Evolutionary conservation across 1,139 yeast species (phyloP).

Genomic region (Yamadazyma buinensis): DNA sequence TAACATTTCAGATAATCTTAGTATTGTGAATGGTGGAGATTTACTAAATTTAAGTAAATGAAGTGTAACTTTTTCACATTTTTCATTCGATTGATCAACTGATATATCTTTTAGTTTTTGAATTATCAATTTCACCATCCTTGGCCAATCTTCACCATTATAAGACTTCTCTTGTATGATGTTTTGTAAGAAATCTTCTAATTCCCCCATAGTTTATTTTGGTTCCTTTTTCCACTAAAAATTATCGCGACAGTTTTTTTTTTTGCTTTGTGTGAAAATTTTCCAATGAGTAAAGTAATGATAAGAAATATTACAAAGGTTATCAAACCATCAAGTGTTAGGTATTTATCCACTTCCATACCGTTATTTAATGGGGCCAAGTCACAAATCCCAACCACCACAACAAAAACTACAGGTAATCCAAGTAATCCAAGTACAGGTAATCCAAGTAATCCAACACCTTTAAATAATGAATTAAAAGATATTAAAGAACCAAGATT

Average conservation of each 20-base stretch:
- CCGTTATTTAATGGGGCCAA: too few relatives aligned
- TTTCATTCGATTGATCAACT: neutral
- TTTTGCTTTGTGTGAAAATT: conserved; percentile 4
- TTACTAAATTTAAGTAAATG: conserved; percentile 25
- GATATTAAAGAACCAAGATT: too few relatives aligned
- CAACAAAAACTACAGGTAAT: too few relatives aligned
- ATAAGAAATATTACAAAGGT: too few relatives aligned
- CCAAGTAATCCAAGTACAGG: too few relatives aligned
- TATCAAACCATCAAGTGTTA: neutral
- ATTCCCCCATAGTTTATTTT: too few relatives aligned
- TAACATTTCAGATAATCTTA: conserved; percentile 53
- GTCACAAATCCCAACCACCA: too few relatives aligned
- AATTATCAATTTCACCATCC: conserved; percentile 1
- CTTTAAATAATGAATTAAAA: too few relatives aligned
- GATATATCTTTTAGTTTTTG: neutral
- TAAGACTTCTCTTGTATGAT: conserved; percentile 11
- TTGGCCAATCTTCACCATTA: conserved; percentile 2
- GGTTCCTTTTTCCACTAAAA: too few relatives aligned
- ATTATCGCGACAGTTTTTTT: too few relatives aligned
- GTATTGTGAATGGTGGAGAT: conserved; percentile 57
- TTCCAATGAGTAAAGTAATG: conserved; percentile 2
- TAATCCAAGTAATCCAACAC: too few relatives aligned
- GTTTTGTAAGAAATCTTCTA: conserved; percentile 6
- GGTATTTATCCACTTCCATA: too few relatives aligned
- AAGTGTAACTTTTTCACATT: conserved; percentile 9